Evolutionary conservation across 2,329 filamentous ascomycete genomes (phyloP).

Genomic region (Lojkania enalia): DNA sequence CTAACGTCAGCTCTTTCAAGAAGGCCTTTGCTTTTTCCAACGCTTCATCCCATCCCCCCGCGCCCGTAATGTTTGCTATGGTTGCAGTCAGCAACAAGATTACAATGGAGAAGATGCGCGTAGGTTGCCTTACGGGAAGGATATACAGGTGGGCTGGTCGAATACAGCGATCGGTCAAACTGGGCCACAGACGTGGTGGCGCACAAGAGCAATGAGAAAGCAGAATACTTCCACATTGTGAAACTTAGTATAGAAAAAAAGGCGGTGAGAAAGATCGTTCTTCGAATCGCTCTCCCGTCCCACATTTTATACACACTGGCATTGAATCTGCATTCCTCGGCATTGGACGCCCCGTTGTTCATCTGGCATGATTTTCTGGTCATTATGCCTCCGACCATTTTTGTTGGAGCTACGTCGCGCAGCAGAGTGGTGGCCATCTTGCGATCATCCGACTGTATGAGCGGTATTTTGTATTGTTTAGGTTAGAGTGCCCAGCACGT

Average conservation of each 20-base stretch:
- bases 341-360: background rate
- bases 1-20: slow-evolving; percentile 32
- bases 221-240: too few species aligned
- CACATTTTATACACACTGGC: too few species aligned
- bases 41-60: slow-evolving; percentile 38
- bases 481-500: background rate
- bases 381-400: background rate
- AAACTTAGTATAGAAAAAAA: too few species aligned
- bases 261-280: too few species aligned
- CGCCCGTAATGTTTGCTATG: slow-evolving; percentile 33
- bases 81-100: background rate
- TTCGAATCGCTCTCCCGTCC: too few species aligned
- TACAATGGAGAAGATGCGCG: background rate
- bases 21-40: slow-evolving; percentile 38
- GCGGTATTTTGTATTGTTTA: background rate
- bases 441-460: slow-evolving; percentile 1
- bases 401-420: too few species aligned
- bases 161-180: slow-evolving; percentile 30
- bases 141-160: slow-evolving; percentile 31
- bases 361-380: background rate
- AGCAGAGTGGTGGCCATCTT: background rate
- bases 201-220: too few species aligned
- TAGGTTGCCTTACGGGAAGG: slow-evolving; percentile 25
- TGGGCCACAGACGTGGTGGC: slow-evolving; percentile 18
- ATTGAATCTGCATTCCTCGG: slow-evolving; percentile 1